These are phyloP conservation scores for Monosporozyma yasuniensis DNA, from an alignment of 805 yeast genomes.

Conservation along the genomic window DNA sequence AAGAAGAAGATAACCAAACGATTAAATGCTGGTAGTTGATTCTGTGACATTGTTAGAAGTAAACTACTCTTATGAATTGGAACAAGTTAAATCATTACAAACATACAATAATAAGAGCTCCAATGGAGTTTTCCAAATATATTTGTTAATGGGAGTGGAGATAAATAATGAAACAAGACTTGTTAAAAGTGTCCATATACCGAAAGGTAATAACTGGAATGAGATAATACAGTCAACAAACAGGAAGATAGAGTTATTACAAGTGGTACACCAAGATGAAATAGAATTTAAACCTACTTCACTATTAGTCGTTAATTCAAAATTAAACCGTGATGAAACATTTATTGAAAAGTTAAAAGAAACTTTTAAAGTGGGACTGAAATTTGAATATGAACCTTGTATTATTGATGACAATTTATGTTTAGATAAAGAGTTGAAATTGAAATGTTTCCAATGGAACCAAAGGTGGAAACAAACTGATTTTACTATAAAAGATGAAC, in stretches of 20 bases:
- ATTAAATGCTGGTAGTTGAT: not conserved
- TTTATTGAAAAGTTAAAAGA: not conserved
- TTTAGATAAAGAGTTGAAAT: not conserved
- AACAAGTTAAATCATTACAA: not conserved
- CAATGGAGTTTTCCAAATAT: not conserved
- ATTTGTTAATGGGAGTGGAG: not conserved
- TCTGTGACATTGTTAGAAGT: conserved; percentile 8
- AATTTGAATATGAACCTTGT: not conserved
- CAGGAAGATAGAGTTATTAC: not conserved
- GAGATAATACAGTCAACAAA: not conserved
- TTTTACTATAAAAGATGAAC: not conserved
- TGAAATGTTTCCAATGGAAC: not conserved
- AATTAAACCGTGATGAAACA: not conserved
- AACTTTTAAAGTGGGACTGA: not conserved
- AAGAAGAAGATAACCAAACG: no score
- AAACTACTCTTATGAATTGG: conserved; percentile 8
- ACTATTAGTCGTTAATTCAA: not conserved
- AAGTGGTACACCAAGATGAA: not conserved
- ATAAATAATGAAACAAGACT: not conserved
- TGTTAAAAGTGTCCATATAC: not conserved
- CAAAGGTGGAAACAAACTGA: not conserved
- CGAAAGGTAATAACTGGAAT: not conserved
- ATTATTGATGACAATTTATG: not conserved
- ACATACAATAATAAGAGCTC: not conserved
- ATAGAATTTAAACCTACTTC: not conserved